Evolutionary conservation across 2,329 filamentous ascomycete species (phyloP).

Genomic region (Cladosporium sp.): DNA sequence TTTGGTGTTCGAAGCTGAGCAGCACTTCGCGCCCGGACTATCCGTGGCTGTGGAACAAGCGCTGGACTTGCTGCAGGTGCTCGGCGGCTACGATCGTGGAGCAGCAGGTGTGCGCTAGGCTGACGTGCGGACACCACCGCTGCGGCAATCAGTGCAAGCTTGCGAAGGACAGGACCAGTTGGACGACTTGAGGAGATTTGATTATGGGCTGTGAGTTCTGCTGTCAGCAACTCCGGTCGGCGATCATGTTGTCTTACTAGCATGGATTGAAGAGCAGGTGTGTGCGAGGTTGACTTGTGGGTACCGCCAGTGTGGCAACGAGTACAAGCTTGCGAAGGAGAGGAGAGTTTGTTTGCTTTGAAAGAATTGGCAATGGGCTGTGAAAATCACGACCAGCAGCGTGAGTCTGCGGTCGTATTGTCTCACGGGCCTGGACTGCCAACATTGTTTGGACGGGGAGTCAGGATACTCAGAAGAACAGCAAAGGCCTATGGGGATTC

Average conservation of each 20-base stretch:
- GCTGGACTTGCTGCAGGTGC: constrained; percentile 36
- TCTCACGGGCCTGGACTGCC: not conserved
- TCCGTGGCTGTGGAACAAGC: constrained; percentile 29
- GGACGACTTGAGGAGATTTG: not conserved
- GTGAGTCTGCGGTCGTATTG: not conserved
- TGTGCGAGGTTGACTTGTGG: no score
- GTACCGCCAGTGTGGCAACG: not conserved
- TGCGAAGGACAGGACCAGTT: not conserved
- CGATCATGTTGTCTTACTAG: not conserved
- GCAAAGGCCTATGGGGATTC: not conserved
- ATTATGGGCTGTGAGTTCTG: not conserved
- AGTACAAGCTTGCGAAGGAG: not conserved
- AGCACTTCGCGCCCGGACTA: constrained; percentile 23
- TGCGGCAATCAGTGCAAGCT: constrained; percentile 24
- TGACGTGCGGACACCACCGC: constrained; percentile 33
- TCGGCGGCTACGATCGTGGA: constrained; percentile 33
- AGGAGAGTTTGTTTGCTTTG: not conserved
- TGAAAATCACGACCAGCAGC: not conserved
- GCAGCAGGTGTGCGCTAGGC: constrained; percentile 32
- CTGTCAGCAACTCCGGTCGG: no score
- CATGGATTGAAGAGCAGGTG: no score
- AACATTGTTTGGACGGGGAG: not conserved
- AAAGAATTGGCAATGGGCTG: not conserved
- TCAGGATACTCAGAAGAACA: not conserved
- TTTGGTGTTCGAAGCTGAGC: constrained; percentile 10